Base-by-base conservation (phyloP, 2,329 filamentous ascomycete genomes). In the Aureobasidium leucospermi region DNA sequence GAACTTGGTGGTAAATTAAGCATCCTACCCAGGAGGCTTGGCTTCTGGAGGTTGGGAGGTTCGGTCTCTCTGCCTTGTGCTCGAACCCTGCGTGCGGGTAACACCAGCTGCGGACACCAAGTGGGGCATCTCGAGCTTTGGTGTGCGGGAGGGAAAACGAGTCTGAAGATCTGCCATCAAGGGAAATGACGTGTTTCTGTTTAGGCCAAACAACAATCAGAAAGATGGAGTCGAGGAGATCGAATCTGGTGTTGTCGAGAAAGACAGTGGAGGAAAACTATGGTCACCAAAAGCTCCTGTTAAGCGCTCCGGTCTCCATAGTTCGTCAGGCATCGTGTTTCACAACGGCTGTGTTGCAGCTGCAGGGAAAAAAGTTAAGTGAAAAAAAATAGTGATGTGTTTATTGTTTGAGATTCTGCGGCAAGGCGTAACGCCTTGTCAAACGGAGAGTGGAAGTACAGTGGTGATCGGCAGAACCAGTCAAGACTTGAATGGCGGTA, bases 181-280 rank as follows among this genome's bases (percentile, higher is more conserved):
- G 38, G 55, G 52, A 58, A 58, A 58, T 58, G 55, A 58, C 55
- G 55, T 58, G 55, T 58, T 49, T 58, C 32, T 58, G 55, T 49
- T 58, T 57, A 15, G 53, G 28, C 41, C 39, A 56, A 45, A 42
- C 52, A 56, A 38, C 32, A 43, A 9, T 36, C 16, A 29, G 5
- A 39, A 57, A 28, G 15, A 39, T 29, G 31, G 34, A 34, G 19
- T 23, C 19, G 41, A 9, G 29, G 29, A 34, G 11, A 19, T 43
- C 28, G 29, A 56, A 9, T 15, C 23, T 43, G 29, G 13, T 23
- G 29, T 4, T 15, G 41, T 45, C 2, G 10, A 43, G 8, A 29
- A 32, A 31, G 19, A 39, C 13, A 9, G 28, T 34, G 13, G 29
- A 28, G 19, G 15, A 42, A 36, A 29, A 19, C 34, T 11, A 41